Evolutionary conservation across 2,329 filamentous ascomycete genomes (phyloP).

Genomic region (Colletotrichum gigasporum): DNA sequence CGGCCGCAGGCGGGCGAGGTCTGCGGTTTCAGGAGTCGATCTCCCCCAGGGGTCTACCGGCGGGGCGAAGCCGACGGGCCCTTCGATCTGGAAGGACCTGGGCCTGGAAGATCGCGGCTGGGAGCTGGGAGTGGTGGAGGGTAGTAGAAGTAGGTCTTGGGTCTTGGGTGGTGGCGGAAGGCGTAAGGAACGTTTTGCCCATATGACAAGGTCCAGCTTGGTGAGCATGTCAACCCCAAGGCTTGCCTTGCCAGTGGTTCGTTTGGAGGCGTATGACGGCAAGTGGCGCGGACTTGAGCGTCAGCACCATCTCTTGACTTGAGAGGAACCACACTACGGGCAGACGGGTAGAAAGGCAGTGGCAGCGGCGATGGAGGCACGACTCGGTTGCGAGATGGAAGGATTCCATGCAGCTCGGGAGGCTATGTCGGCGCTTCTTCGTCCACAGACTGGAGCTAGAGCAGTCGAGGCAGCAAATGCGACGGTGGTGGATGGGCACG

Average conservation of each 20-base stretch:
- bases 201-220: conserved; percentile 18
- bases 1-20: conserved; percentile 19
- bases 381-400: conserved; percentile 28
- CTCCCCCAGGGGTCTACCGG: conserved; percentile 28
- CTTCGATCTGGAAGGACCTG: conserved; percentile 21
- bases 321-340: neutral
- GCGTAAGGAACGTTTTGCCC: conserved; percentile 12
- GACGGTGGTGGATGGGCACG: neutral
- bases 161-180: conserved; percentile 8
- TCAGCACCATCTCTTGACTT: neutral
- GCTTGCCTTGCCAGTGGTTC: conserved; percentile 17
- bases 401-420: conserved; percentile 28
- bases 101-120: conserved; percentile 23
- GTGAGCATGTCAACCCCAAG: conserved; percentile 2
- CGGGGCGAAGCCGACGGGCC: conserved; percentile 23
- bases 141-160: no score
- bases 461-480: conserved; percentile 24
- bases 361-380: conserved; percentile 11
- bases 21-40: conserved; percentile 34
- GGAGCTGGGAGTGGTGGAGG: neutral
- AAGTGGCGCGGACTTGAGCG: conserved; percentile 15
- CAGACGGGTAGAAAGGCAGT: neutral
- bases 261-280: conserved; percentile 12
- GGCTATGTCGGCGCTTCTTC: conserved; percentile 32
- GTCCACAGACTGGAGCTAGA: conserved; percentile 16